Evolutionary conservation across 345 rosid genomes (phyloP).

Genomic region (Luvunga scandens): DNA sequence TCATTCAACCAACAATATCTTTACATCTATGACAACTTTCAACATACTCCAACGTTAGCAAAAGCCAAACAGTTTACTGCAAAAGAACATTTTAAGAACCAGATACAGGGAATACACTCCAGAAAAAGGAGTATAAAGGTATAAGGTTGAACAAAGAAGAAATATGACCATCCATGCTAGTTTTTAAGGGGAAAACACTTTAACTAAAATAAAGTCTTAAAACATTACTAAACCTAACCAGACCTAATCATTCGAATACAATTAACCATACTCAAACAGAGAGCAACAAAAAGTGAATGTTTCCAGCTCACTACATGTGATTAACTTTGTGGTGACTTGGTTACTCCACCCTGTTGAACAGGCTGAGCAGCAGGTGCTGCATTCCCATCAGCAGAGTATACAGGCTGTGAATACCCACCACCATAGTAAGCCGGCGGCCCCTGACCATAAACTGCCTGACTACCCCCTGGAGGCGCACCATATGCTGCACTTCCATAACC

Average conservation of each 20-base stretch:
- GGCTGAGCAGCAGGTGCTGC: conserved; percentile 49
- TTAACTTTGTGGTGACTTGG: conserved; percentile 70
- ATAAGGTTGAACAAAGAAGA: not conserved
- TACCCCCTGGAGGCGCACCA: conserved; percentile 38
- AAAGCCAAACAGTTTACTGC: not conserved
- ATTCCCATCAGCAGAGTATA: conserved; percentile 52
- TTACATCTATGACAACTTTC: too few species aligned
- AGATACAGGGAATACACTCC: not conserved
- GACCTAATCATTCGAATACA: conserved; percentile 6
- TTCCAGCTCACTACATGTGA: not conserved
- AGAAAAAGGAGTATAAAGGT: not conserved
- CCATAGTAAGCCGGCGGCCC: conserved; percentile 56
- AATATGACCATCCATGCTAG: not conserved
- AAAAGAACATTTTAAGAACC: not conserved
- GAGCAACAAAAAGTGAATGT: not conserved
- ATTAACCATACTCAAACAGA: not conserved
- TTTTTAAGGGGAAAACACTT: not conserved
- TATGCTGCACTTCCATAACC: conserved; percentile 50
- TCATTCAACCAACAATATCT: too few species aligned
- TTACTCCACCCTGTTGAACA: conserved; percentile 54
- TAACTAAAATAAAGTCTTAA: not conserved
- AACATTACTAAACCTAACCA: conserved; percentile 13
- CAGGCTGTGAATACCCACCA: conserved; percentile 46
- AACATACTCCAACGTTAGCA: too few species aligned
- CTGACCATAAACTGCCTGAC: conserved; percentile 67